A percentile compares a stretch with the other conserved stretches of the same genome.
Conservation (phyloP, 352 stramenopile genomes). For the Phytophthora citricola region DNA sequence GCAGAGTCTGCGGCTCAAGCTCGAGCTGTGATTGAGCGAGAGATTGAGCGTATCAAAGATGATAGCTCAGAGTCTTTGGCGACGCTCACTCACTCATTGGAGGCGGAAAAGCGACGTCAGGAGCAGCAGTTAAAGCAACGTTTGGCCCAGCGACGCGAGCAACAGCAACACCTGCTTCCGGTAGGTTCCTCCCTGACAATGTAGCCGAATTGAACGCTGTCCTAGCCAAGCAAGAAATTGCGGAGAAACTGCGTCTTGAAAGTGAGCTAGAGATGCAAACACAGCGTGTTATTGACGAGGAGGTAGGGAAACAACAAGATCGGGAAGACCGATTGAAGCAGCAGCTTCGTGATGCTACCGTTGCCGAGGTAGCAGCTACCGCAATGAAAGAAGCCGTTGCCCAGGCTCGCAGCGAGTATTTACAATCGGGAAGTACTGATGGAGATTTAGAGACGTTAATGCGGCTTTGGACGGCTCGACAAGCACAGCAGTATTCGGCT, state of each 20-base stretch:
- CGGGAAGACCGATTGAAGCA: constrained; percentile 24
- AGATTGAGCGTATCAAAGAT: constrained; percentile 30
- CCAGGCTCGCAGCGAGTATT: constrained; percentile 16
- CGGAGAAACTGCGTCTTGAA: constrained; percentile 30
- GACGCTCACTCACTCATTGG: constrained; percentile 16
- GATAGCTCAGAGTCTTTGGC: constrained; percentile 24
- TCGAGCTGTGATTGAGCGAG: constrained; percentile 15
- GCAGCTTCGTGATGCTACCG: constrained; percentile 26
- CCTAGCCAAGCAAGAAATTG: constrained; percentile 30
- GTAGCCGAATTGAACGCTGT: constrained; percentile 25
- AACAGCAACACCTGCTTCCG: constrained; percentile 29
- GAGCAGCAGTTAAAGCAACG: constrained; percentile 36
- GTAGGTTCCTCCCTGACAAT: constrained; percentile 19
- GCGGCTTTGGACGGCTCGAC: constrained; percentile 21
- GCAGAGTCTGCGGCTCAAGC: constrained; percentile 2
- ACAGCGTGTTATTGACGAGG: constrained; percentile 27
- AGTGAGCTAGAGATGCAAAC: constrained; percentile 34
- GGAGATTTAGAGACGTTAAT: constrained; percentile 19
- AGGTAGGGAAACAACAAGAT: constrained; percentile 30
- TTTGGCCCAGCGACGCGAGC: constrained; percentile 28
- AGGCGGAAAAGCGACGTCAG: constrained; percentile 36
- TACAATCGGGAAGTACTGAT: constrained; percentile 1
- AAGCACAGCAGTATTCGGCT: constrained; percentile 1
- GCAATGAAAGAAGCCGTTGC: constrained; percentile 27
- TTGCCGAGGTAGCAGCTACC: constrained; percentile 15